These are phyloP conservation scores for Pezizomycotina sp. DNA, from an alignment of 2,329 filamentous ascomycete species.

Conservation along the genomic window DNA sequence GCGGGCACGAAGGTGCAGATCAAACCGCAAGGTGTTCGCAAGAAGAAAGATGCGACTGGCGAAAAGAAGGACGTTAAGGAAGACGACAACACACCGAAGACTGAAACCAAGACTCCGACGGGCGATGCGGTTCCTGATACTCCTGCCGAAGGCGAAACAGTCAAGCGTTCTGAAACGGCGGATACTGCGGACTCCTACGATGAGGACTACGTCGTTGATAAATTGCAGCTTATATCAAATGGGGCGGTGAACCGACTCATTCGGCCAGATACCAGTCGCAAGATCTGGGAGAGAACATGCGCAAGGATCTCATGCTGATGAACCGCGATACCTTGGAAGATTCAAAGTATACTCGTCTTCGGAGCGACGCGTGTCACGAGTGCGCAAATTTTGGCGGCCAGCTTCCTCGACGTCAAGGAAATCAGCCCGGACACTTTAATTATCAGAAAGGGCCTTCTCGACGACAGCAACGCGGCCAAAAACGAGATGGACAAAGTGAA, in stretches of 20 bases:
- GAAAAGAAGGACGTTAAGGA: constrained; percentile 26
- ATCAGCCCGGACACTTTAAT: constrained; percentile 72
- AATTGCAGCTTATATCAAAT: constrained; percentile 97
- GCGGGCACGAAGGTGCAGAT: constrained; percentile 96
- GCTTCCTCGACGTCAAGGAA: constrained; percentile 77
- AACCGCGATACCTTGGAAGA: constrained; percentile 85
- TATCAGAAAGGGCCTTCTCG: constrained; percentile 81
- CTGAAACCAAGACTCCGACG: constrained; percentile 16
- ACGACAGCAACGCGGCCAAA: constrained; percentile 96
- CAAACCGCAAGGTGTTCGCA: constrained; percentile 95
- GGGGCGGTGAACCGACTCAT: constrained; percentile 95
- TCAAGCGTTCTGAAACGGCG: constrained; percentile 8
- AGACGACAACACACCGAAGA: constrained; percentile 18
- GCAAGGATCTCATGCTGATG: constrained; percentile 81
- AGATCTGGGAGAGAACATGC: constrained; percentile 87
- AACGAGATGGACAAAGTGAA: constrained; percentile 95
- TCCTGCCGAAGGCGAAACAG: constrained; percentile 40
- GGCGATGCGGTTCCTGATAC: constrained; percentile 27
- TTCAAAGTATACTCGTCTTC: constrained; percentile 89
- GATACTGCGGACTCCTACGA: constrained; percentile 54
- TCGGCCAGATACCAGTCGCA: constrained; percentile 91
- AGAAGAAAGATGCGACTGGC: constrained; percentile 46
- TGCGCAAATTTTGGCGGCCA: constrained; percentile 80
- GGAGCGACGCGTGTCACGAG: constrained; percentile 88
- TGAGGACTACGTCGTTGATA: constrained; percentile 83